These are phyloP conservation scores for Blyttiomyces sp. DNA, from an alignment of 371 early-diverging fungal species.

Conservation along the genomic window DNA sequence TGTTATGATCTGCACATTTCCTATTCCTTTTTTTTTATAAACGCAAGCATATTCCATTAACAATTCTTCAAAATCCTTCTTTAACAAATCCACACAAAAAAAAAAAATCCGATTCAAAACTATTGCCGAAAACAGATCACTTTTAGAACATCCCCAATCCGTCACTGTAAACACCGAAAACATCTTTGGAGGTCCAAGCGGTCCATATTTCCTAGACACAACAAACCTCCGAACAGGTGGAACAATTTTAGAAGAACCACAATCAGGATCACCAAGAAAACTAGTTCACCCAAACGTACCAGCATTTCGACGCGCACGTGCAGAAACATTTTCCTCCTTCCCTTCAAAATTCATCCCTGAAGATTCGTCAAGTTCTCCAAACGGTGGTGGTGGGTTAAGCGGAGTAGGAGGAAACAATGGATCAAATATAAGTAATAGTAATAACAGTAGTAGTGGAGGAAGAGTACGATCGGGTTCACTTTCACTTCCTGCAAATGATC, in stretches of 20 bases:
- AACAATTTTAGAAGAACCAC: background rate
- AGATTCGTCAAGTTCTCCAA: constrained; percentile 32
- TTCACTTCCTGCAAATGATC: constrained; percentile 48
- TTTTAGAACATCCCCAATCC: background rate
- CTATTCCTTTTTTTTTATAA: too few relatives aligned
- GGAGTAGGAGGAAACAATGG: constrained; percentile 21
- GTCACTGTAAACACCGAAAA: background rate
- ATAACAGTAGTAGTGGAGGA: constrained; percentile 28
- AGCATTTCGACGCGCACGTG: constrained; percentile 58
- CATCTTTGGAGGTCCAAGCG: background rate
- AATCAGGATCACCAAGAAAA: background rate
- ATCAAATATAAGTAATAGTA: constrained; percentile 5
- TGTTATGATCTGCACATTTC: too few relatives aligned
- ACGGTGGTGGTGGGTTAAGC: constrained; percentile 19
- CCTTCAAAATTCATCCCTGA: constrained; percentile 45
- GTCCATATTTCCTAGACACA: background rate
- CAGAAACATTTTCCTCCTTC: constrained; percentile 76
- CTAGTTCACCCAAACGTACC: background rate
- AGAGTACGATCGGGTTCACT: constrained; percentile 55
- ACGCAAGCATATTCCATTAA: too few relatives aligned
- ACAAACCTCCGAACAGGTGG: background rate
- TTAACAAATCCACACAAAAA: too few relatives aligned
- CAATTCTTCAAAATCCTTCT: too few relatives aligned
- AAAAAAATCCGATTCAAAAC: too few relatives aligned
- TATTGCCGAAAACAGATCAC: background rate